phyloP scores from a whole-genome alignment of 352 stramenopile species.

The Phytophthora boehmeriae region DNA sequence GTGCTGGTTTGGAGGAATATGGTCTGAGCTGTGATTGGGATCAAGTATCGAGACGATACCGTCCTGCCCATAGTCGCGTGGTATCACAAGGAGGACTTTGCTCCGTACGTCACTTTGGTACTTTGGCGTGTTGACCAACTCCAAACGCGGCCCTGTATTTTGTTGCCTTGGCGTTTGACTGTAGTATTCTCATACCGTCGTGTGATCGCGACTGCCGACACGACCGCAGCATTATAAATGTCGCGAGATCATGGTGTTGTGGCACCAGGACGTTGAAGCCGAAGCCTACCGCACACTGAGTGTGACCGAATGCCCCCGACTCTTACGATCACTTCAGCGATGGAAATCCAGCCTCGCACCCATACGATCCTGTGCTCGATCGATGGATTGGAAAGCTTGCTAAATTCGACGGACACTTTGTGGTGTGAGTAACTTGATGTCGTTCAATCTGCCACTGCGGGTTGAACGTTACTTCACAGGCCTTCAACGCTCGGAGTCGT shows the following conservation, averaged over 20 bases:
- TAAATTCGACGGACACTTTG: no score
- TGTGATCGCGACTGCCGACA: not conserved
- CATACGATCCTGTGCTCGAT: constrained; percentile 11
- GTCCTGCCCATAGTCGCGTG: no score
- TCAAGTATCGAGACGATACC: no score
- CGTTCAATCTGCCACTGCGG: constrained; percentile 5
- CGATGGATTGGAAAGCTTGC: constrained; percentile 9
- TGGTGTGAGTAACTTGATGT: constrained; percentile 18
- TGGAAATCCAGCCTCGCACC: constrained; percentile 13
- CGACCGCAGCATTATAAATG: constrained; percentile 14
- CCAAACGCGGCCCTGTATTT: no score
- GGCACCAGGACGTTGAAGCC: constrained; percentile 9
- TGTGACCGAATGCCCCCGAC: constrained; percentile 3
- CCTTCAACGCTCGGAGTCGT: not conserved
- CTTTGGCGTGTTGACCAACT: no score
- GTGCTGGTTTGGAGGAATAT: no score
- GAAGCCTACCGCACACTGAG: not conserved
- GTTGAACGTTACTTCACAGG: constrained; percentile 13
- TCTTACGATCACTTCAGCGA: constrained; percentile 16
- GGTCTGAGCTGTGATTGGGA: no score
- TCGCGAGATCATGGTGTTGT: constrained; percentile 10
- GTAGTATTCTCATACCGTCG: not conserved
- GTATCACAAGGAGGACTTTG: no score
- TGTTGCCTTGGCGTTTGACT: no score
- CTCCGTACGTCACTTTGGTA: no score